Evolutionary conservation across 495 filamentous ascomycete species (phyloP).

Genomic region (Daldinia vernicosa): DNA sequence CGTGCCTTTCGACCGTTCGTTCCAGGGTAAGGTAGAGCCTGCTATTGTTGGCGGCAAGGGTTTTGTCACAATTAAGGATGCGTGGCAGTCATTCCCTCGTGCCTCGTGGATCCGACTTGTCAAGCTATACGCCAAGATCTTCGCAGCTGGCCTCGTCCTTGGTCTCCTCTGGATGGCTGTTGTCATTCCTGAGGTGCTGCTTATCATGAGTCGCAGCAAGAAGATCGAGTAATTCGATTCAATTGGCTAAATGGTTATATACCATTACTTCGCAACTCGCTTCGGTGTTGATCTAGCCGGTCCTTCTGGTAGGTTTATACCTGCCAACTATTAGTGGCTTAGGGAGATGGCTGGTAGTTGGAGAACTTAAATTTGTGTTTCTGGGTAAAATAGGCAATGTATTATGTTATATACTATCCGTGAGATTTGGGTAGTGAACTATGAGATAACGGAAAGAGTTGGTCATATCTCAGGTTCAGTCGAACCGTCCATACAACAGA

Average conservation of each 20-base stretch:
- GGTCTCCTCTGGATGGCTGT: slow-evolving; percentile 57
- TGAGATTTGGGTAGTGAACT: not conserved
- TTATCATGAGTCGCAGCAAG: slow-evolving; percentile 44
- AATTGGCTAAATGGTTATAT: not conserved
- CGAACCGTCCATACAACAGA: slow-evolving; percentile 31
- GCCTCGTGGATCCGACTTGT: slow-evolving; percentile 70
- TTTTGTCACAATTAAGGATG: slow-evolving; percentile 72
- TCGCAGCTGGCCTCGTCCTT: slow-evolving; percentile 53
- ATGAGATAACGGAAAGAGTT: slow-evolving; percentile 24
- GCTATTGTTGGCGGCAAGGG: slow-evolving; percentile 74
- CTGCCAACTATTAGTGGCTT: not conserved
- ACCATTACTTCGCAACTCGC: not conserved
- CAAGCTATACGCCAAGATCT: slow-evolving; percentile 73
- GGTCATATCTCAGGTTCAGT: slow-evolving; percentile 29
- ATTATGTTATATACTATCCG: slow-evolving; percentile 20
- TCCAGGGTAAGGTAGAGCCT: slow-evolving; percentile 59
- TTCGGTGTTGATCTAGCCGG: slow-evolving; percentile 5
- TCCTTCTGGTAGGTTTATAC: not conserved
- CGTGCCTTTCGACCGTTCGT: slow-evolving; percentile 62
- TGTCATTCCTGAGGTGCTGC: slow-evolving; percentile 47
- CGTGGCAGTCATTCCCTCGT: slow-evolving; percentile 74
- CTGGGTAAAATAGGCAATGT: slow-evolving; percentile 6
- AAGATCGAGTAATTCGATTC: slow-evolving; percentile 30
- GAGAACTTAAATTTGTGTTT: not conserved
- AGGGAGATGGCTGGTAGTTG: not conserved